phyloP scores from a whole-genome alignment of 495 filamentous ascomycete species.

The Copromyces sp. region DNA sequence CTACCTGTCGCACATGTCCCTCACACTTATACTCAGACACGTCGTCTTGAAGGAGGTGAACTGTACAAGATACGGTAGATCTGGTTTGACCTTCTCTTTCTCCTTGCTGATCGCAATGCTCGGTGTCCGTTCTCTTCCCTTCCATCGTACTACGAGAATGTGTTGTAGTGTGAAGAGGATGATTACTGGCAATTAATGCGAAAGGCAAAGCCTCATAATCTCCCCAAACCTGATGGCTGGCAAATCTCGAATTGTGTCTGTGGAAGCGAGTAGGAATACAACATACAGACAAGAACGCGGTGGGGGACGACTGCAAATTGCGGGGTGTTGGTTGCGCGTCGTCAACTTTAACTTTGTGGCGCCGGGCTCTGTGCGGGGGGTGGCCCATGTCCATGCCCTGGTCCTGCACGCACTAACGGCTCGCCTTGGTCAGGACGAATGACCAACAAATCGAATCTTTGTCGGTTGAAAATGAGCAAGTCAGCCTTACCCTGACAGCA shows the following conservation, averaged over 20 bases:
- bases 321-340: neutral
- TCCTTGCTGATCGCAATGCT: neutral
- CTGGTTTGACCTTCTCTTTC: neutral
- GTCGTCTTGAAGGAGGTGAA: constrained; percentile 25
- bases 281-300: too few species aligned
- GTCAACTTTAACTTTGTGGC: neutral
- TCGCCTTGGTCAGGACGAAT: neutral
- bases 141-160: neutral
- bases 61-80: constrained; percentile 6
- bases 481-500: too few species aligned
- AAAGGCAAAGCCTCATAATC: too few species aligned
- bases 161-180: neutral
- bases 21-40: constrained; percentile 68
- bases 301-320: neutral
- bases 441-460: neutral
- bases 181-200: too few species aligned
- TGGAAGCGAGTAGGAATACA: too few species aligned
- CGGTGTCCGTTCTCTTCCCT: neutral
- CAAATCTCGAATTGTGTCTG: too few species aligned
- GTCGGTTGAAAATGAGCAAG: too few species aligned
- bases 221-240: too few species aligned
- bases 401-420: neutral
- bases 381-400: neutral
- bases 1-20: constrained; percentile 75
- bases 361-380: neutral